These are phyloP conservation scores for Phytopythium kandeliae DNA, from an alignment of 352 stramenopile species.

Conservation along the genomic window DNA sequence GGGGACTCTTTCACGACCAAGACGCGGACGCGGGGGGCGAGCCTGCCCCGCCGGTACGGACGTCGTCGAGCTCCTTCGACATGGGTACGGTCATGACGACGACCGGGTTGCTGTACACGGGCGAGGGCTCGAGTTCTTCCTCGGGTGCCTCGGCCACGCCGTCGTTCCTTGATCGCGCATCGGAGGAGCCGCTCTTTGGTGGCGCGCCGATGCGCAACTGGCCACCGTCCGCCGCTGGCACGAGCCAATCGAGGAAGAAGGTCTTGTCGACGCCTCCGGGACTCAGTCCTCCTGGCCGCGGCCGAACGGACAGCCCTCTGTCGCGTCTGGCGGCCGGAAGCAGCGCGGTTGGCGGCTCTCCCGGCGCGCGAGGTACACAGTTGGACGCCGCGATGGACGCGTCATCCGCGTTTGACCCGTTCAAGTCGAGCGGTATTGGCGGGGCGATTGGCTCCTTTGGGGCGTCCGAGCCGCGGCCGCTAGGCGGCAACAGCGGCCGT, in stretches of 20 bases:
- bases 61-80: slow-evolving; percentile 7
- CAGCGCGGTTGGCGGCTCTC: background rate
- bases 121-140: background rate
- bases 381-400: background rate
- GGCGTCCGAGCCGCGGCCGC: background rate
- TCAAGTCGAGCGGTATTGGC: slow-evolving; percentile 7
- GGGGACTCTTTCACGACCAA: background rate
- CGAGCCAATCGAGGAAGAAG: slow-evolving; percentile 14
- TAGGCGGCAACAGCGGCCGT: slow-evolving; percentile 5
- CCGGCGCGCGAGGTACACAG: background rate
- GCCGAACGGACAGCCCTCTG: background rate
- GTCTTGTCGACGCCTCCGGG: slow-evolving; percentile 11
- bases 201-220: slow-evolving; percentile 1
- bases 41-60: background rate
- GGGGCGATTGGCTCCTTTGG: slow-evolving; percentile 15
- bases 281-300: background rate
- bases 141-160: background rate
- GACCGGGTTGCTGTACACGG: background rate
- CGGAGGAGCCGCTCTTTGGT: background rate
- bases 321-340: background rate
- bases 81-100: slow-evolving; percentile 4
- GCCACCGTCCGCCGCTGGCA: slow-evolving; percentile 2
- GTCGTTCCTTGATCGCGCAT: background rate
- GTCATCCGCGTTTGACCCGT: slow-evolving; percentile 1
- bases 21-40: background rate